Percentiles rank a stretch among this genome's conserved stretches.
Conservation (phyloP, 2,329 filamentous ascomycete genomes). For the Cladophialophora immunda region DNA sequence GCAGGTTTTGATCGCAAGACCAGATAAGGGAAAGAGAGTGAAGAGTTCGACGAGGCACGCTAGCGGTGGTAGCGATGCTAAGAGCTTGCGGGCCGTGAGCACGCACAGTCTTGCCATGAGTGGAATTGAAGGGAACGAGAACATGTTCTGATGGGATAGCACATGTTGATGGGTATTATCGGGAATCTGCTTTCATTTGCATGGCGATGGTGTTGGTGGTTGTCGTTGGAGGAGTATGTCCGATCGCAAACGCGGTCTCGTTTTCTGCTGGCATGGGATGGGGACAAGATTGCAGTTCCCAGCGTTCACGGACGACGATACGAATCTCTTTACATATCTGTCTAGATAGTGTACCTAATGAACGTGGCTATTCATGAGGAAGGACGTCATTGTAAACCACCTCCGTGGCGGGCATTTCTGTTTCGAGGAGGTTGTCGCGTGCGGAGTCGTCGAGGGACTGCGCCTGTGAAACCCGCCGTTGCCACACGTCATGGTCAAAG, state of each 20-base stretch:
- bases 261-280: constrained; percentile 4
- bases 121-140: constrained; percentile 47
- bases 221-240: not conserved
- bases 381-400: not conserved
- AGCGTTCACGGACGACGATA: constrained; percentile 14
- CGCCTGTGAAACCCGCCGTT: not conserved
- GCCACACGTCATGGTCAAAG: constrained; percentile 19
- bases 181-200: constrained; percentile 3
- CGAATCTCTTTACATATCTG: constrained; percentile 13
- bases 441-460: constrained; percentile 1
- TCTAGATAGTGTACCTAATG: constrained; percentile 6
- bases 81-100: constrained; percentile 52
- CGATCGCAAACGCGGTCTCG: not conserved
- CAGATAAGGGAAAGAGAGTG: constrained; percentile 52
- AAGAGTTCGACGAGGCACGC: constrained; percentile 50
- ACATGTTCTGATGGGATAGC: constrained; percentile 29
- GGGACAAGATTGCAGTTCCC: constrained; percentile 6
- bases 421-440: constrained; percentile 5
- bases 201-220: constrained; percentile 12
- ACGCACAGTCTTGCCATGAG: constrained; percentile 55
- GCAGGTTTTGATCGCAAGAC: constrained; percentile 80
- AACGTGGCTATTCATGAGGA: not conserved
- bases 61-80: constrained; percentile 52
- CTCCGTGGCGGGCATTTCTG: not conserved
- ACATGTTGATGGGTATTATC: not conserved